Evolutionary conservation across 306 rosid genomes (phyloP).

Genomic region (Dalbergia cochinchinensis): DNA sequence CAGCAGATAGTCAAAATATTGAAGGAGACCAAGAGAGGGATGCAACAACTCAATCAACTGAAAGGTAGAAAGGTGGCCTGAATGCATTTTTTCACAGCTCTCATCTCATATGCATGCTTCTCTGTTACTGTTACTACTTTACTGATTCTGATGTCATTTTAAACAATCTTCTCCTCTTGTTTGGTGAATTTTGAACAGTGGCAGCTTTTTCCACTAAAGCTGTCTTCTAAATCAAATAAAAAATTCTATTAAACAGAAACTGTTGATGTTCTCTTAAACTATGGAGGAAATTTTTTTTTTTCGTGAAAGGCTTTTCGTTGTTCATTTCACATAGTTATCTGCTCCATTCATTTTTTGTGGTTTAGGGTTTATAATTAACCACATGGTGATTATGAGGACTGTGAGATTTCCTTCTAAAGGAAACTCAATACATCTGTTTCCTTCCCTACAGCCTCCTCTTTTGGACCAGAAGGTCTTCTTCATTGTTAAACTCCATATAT

Average conservation of each 20-base stretch:
- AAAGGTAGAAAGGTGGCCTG: slow-evolving; percentile 57
- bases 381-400: neutral
- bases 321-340: slow-evolving; percentile 9
- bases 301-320: slow-evolving; percentile 2
- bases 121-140: neutral
- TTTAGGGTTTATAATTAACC: neutral
- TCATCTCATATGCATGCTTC: neutral
- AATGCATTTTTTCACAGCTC: neutral
- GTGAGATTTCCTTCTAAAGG: neutral
- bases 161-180: slow-evolving; percentile 3
- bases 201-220: neutral
- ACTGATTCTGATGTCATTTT: neutral
- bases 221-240: slow-evolving; percentile 17
- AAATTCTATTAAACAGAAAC: neutral
- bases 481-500: slow-evolving; percentile 5
- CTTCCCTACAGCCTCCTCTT: slow-evolving; percentile 9
- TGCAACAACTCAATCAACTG: slow-evolving; percentile 52
- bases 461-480: slow-evolving; percentile 14
- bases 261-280: slow-evolving; percentile 7
- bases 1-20: slow-evolving; percentile 51
- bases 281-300: neutral
- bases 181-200: slow-evolving; percentile 9
- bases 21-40: slow-evolving; percentile 59
- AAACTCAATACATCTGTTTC: neutral
- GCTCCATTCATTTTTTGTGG: neutral